phyloP scores from a whole-genome alignment of 768 basidiomycete species.

The Sarcomyxa edulis region DNA sequence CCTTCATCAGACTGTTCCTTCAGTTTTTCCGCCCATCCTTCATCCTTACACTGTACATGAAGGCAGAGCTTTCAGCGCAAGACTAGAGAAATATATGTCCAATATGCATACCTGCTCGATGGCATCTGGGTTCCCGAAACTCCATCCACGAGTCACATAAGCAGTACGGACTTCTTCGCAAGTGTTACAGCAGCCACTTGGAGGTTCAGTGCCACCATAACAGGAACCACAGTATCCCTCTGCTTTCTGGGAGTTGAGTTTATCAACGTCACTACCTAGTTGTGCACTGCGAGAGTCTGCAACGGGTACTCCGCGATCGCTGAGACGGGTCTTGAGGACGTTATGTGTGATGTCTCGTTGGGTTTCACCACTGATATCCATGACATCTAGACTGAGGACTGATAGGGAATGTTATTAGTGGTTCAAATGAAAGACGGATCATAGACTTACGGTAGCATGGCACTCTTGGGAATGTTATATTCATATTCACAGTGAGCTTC shows the following conservation, averaged over 20 bases:
- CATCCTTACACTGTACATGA: constrained; percentile 73
- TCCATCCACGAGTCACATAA: constrained; percentile 93
- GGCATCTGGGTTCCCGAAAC: constrained; percentile 83
- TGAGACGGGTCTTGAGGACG: constrained; percentile 77
- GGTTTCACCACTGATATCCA: constrained; percentile 97
- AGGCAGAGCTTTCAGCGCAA: background rate
- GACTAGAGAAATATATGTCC: background rate
- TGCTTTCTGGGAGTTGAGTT: constrained; percentile 55
- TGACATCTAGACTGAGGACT: constrained; percentile 95
- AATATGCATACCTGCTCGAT: constrained; percentile 77
- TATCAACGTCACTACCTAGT: constrained; percentile 85
- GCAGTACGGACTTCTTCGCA: constrained; percentile 92
- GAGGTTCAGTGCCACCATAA: constrained; percentile 79
- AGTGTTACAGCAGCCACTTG: constrained; percentile 86
- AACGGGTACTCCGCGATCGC: constrained; percentile 52
- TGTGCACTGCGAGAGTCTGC: constrained; percentile 52
- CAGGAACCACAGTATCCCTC: constrained; percentile 89
- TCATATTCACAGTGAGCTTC: constrained; percentile 86
- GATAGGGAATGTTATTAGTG: constrained; percentile 2
- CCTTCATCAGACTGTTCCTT: constrained; percentile 91
- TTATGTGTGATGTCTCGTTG: constrained; percentile 90
- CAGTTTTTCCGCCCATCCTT: constrained; percentile 94
- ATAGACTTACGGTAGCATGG: constrained; percentile 87
- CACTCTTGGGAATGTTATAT: constrained; percentile 93
- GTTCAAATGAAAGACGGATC: background rate